Base-by-base conservation (phyloP, 331 rosid genomes). In the Rosa hybrid region DNA sequence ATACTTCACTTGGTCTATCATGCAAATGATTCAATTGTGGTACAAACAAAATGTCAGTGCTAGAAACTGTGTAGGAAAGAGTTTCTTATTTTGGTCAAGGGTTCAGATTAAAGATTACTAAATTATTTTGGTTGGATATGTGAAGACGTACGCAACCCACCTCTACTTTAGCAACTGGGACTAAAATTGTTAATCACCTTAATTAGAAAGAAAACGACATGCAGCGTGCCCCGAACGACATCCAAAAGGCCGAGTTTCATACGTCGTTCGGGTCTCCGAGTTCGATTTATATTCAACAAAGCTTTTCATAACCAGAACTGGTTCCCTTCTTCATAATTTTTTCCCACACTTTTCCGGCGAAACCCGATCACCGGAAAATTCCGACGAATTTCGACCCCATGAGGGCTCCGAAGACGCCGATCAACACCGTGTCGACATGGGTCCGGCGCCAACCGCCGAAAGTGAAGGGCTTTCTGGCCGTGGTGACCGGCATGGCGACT, bases 381-480 rank as follows among this genome's bases (percentile, higher is more conserved):
- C 49, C 12, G 49, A 11, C 49, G 49, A 45, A 34, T 34, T 34
- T 34, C 39, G 4, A 34, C 39, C 49, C 12, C 9, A 70, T 88
- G 97, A 88, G 88, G 90, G 74, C 81, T 57, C 79, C 79, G 76
- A 86, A 4, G 71, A 90, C 71, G 70, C 78, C 90, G 89, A 92
- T 94, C 88, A 92, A 90, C 77, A 82, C 87, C 12, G 82, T 87
- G 10, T 68, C 87, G 23, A 80, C 88, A 88, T 94, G 97, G 97
- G 86, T 92, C 59, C 87, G 94, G 63, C 89, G 92, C 34, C 96
- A 94, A 64, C 98, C 97, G 4, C 96, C 98, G 14, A 94, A 94
- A 88, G 96, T 90, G 53, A 92, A 94, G 89, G 97, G 92, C 81
- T 94, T 90, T 85, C 78, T 94, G 60, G 93, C 92, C 76, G 97